Evolutionary conservation across 192 early-diverging fungal genomes (phyloP).

Genomic region (Diversispora epigaea): DNA sequence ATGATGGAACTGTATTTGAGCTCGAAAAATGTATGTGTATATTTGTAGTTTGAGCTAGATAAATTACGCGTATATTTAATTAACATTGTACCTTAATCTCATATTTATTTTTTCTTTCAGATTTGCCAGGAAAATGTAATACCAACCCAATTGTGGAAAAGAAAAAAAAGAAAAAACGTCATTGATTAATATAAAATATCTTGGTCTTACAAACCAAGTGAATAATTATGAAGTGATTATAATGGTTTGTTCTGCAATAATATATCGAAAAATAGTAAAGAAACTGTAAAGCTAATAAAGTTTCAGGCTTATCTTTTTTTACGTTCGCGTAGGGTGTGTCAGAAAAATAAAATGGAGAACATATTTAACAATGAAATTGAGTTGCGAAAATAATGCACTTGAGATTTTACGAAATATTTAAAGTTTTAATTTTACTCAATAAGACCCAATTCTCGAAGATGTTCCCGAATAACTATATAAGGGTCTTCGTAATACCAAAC

Average conservation of each 20-base stretch:
- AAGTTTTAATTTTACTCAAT: too few species aligned
- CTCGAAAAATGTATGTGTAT: slow-evolving; percentile 26
- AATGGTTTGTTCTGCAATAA: not conserved
- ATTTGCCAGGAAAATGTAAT: slow-evolving; percentile 20
- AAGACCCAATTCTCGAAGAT: too few species aligned
- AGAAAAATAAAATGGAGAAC: not conserved
- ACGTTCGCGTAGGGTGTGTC: not conserved
- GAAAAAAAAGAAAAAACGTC: slow-evolving; percentile 19
- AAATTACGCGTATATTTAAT: slow-evolving; percentile 23
- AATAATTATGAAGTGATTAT: too few species aligned
- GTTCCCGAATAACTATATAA: too few species aligned
- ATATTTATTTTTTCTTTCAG: slow-evolving; percentile 27
- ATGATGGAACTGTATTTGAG: slow-evolving; percentile 22
- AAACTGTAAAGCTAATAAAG: not conserved
- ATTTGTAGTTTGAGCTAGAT: too few species aligned
- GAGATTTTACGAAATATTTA: not conserved
- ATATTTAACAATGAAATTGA: not conserved
- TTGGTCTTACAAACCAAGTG: not conserved
- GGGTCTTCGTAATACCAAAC: too few species aligned
- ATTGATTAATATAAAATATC: not conserved
- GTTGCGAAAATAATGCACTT: not conserved
- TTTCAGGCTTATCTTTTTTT: not conserved
- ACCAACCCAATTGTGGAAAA: slow-evolving; percentile 15
- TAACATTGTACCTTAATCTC: slow-evolving; percentile 27
- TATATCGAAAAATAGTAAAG: not conserved